Conservation (phyloP, 2,329 filamentous ascomycete species). For the Emericellopsis cladophorae region DNA sequence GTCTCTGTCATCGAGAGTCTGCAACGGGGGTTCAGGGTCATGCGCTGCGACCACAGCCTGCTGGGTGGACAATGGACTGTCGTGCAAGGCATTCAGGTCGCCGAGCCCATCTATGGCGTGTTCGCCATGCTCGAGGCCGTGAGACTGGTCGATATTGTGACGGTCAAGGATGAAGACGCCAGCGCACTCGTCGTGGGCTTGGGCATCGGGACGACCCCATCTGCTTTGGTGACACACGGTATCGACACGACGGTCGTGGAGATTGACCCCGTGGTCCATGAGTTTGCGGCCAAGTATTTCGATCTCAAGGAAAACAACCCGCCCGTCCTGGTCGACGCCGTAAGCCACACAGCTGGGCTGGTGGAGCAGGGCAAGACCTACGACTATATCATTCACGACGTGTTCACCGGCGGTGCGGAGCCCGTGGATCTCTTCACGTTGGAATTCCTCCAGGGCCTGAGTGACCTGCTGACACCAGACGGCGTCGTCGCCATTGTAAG, state of each 20-base stretch:
- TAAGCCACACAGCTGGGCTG: slow-evolving; percentile 46
- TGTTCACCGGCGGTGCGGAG: slow-evolving; percentile 93
- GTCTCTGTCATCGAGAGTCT: slow-evolving; percentile 76
- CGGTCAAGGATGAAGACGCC: slow-evolving; percentile 38
- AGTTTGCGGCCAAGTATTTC: slow-evolving; percentile 77
- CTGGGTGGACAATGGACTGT: slow-evolving; percentile 83
- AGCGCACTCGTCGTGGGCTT: slow-evolving; percentile 85
- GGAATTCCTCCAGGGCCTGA: slow-evolving; percentile 65
- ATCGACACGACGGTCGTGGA: slow-evolving; percentile 91
- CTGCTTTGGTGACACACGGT: slow-evolving; percentile 74
- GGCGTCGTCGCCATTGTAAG: slow-evolving; percentile 81
- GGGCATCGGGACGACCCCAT: slow-evolving; percentile 83
- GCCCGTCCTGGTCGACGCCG: slow-evolving; percentile 71
- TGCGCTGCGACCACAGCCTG: slow-evolving; percentile 90
- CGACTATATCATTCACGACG: slow-evolving; percentile 93
- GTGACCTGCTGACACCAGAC: slow-evolving; percentile 57
- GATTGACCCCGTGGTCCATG: slow-evolving; percentile 80
- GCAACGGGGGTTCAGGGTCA: slow-evolving; percentile 58
- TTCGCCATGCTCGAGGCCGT: slow-evolving; percentile 93
- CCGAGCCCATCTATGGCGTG: slow-evolving; percentile 89
- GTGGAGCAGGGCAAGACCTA: slow-evolving; percentile 39
- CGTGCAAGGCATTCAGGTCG: slow-evolving; percentile 38
- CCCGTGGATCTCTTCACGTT: slow-evolving; percentile 78
- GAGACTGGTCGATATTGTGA: slow-evolving; percentile 51
- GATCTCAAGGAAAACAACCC: slow-evolving; percentile 64